phyloP scores from a whole-genome alignment of 306 rosid genomes.

The Inga oerstediana region DNA sequence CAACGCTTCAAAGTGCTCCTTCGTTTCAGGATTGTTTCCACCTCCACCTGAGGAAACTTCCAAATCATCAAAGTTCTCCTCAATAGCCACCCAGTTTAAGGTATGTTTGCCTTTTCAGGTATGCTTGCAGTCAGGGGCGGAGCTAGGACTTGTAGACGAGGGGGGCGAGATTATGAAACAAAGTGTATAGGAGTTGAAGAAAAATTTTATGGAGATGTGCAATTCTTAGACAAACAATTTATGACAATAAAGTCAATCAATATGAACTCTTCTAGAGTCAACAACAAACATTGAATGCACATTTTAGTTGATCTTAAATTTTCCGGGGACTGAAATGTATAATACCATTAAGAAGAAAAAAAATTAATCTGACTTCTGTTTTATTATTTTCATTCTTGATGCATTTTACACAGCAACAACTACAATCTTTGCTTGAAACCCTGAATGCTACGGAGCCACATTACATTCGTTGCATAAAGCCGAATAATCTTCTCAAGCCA shows the following conservation, averaged over 20 bases:
- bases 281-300: not conserved
- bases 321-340: too few species aligned
- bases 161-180: not conserved
- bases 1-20: constrained; percentile 75
- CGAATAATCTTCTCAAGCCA: constrained; percentile 73
- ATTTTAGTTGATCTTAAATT: too few species aligned
- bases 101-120: constrained; percentile 44
- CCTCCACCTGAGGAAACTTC: constrained; percentile 83
- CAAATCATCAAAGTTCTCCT: constrained; percentile 91
- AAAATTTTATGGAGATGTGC: not conserved
- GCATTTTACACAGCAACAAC: constrained; percentile 66
- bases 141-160: not conserved
- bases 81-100: constrained; percentile 89
- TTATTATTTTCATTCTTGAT: constrained; percentile 26
- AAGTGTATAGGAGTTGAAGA: not conserved
- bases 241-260: not conserved
- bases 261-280: not conserved
- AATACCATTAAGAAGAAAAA: too few species aligned
- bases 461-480: constrained; percentile 79
- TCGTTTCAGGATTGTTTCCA: constrained; percentile 86
- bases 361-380: not conserved
- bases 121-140: not conserved
- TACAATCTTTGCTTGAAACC: constrained; percentile 93
- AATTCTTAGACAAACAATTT: too few species aligned
- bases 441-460: constrained; percentile 93